These are phyloP conservation scores for Fusarium sp. DNA, from an alignment of 2,329 filamentous ascomycete genomes.

Conservation along the genomic window DNA sequence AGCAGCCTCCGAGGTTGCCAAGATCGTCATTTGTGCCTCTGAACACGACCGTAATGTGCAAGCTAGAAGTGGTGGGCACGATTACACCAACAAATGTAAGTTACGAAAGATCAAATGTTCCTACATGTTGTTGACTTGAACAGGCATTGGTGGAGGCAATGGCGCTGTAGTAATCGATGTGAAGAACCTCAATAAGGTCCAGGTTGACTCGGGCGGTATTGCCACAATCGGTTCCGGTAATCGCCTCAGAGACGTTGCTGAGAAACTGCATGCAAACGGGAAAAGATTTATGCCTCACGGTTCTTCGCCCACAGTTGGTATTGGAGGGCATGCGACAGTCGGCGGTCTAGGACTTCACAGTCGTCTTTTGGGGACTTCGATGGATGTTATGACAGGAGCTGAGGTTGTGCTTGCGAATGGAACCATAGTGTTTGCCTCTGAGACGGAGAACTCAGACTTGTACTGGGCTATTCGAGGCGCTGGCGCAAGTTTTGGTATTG, in stretches of 20 bases:
- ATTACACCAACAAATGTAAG: neutral
- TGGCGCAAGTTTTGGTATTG: neutral
- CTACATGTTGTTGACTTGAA: neutral
- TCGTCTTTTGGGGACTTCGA: too few relatives aligned
- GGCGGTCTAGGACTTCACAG: neutral
- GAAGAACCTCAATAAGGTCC: neutral
- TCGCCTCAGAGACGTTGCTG: neutral
- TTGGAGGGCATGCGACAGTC: neutral
- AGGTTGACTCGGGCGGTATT: neutral
- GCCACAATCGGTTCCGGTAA: neutral
- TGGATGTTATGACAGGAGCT: neutral
- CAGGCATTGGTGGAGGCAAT: neutral
- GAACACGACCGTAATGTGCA: neutral
- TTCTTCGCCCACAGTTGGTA: neutral
- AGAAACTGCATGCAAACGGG: neutral
- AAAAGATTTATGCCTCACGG: neutral
- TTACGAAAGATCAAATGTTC: too few relatives aligned
- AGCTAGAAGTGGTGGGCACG: neutral
- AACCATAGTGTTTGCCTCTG: neutral
- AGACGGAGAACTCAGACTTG: neutral
- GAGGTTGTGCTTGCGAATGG: neutral
- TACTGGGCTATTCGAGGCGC: neutral
- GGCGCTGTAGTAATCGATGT: neutral
- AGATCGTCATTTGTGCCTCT: neutral
- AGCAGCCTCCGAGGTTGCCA: neutral